Conservation (phyloP, 1,139 yeast species). For the Hyphopichia fennica region DNA sequence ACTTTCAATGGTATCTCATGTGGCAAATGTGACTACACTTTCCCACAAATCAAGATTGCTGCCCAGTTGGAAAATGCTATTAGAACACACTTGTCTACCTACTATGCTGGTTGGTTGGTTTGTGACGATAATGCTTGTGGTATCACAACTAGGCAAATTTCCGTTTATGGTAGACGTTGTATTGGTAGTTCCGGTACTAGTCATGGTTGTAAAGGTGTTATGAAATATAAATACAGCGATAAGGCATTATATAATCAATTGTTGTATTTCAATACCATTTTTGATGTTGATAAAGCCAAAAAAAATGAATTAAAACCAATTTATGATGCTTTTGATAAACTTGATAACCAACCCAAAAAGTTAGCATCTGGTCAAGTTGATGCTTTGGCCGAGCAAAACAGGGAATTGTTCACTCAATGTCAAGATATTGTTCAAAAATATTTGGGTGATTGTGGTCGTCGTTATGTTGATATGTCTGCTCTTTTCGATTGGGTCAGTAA, state of each 20-base stretch:
- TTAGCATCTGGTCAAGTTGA: conserved; percentile 59
- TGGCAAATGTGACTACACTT: conserved; percentile 50
- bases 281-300: conserved; percentile 82
- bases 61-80: conserved; percentile 74
- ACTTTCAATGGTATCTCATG: conserved; percentile 75
- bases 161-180: conserved; percentile 89
- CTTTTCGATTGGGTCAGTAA: conserved; percentile 62
- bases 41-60: conserved; percentile 57
- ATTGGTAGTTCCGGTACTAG: conserved; percentile 63
- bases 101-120: conserved; percentile 80
- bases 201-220: conserved; percentile 78
- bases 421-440: conserved; percentile 72
- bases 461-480: conserved; percentile 84
- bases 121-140: conserved; percentile 91
- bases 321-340: conserved; percentile 23
- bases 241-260: conserved; percentile 84
- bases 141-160: conserved; percentile 75
- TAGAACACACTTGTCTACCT: conserved; percentile 67
- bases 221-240: conserved; percentile 77
- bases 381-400: conserved; percentile 80
- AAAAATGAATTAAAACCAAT: conserved; percentile 52
- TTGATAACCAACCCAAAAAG: conserved; percentile 35
- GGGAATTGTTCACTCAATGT: conserved; percentile 57
- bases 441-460: conserved; percentile 79
- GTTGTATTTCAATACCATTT: conserved; percentile 72